A percentile compares a stretch with the other conserved stretches of the same genome.
These are phyloP conservation scores for Trichoderma reesei DNA, from an alignment of 495 filamentous ascomycete genomes.

Conservation along the genomic window DNA sequence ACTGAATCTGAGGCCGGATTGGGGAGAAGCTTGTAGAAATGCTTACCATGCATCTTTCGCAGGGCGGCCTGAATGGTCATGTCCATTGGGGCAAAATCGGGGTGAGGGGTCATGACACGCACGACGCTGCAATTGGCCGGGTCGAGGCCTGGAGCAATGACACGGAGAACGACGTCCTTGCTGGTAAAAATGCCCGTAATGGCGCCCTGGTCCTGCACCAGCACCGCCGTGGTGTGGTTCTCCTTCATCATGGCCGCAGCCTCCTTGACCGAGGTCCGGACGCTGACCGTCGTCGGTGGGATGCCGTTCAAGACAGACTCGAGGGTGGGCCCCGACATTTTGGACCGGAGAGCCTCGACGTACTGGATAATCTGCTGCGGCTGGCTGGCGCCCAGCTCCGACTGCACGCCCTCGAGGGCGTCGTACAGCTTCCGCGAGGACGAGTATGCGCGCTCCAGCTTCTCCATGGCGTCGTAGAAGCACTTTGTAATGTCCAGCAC, in stretches of 20 bases:
- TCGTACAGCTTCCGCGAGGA: constrained; percentile 95
- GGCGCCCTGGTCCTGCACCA: constrained; percentile 92
- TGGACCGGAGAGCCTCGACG: constrained; percentile 84
- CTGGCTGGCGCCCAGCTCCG: constrained; percentile 89
- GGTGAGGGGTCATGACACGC: constrained; percentile 97
- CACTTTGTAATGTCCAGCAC: constrained; percentile 99
- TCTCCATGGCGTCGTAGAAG: constrained; percentile 99
- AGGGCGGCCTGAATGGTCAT: constrained; percentile 98
- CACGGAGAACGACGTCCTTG: constrained; percentile 96
- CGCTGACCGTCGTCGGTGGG: constrained; percentile 88
- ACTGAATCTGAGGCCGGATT: neutral
- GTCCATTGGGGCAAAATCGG: constrained; percentile 95
- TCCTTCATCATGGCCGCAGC: constrained; percentile 94
- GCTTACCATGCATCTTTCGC: constrained; percentile 94
- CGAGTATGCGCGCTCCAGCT: constrained; percentile 90
- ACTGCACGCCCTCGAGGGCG: constrained; percentile 97
- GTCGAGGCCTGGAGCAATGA: constrained; percentile 93
- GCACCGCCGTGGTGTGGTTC: constrained; percentile 89
- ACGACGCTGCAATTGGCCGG: constrained; percentile 94
- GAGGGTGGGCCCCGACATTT: constrained; percentile 96
- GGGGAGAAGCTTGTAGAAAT: neutral
- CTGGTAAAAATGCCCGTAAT: constrained; percentile 99
- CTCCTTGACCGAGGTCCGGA: constrained; percentile 91
- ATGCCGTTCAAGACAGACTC: constrained; percentile 88
- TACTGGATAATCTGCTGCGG: constrained; percentile 98